Evolutionary conservation across 371 early-diverging fungal genomes (phyloP).

Genomic region (Apophysomyces variabilis): DNA sequence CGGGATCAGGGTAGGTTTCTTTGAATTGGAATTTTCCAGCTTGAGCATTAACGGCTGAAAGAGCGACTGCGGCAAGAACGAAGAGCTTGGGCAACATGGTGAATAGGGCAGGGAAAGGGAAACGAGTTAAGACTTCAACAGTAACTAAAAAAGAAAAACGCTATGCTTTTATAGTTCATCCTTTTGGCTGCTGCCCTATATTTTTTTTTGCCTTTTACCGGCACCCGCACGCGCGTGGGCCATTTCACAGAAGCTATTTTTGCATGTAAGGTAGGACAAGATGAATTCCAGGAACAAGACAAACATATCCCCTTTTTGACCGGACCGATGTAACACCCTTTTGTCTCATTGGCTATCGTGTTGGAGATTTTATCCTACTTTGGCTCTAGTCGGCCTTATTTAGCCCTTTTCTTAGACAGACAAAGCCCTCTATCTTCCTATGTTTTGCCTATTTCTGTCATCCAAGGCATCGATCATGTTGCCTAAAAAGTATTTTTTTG

Average conservation of each 20-base stretch:
- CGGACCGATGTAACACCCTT: slow-evolving; percentile 24
- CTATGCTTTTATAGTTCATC: slow-evolving; percentile 4
- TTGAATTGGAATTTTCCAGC: slow-evolving; percentile 36
- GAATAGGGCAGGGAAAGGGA: neutral
- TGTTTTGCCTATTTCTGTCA: slow-evolving; percentile 6
- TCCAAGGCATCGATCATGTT: neutral
- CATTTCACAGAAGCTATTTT: slow-evolving; percentile 19
- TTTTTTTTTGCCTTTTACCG: slow-evolving; percentile 14
- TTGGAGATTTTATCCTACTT: slow-evolving; percentile 4
- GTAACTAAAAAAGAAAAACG: slow-evolving; percentile 11
- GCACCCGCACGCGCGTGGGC: slow-evolving; percentile 11
- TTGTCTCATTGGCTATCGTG: neutral
- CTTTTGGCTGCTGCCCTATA: neutral
- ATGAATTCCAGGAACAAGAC: slow-evolving; percentile 29
- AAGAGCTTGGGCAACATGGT: slow-evolving; percentile 20
- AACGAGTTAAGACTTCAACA: slow-evolving; percentile 2
- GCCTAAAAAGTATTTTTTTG: slow-evolving; percentile 6
- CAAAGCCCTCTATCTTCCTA: neutral
- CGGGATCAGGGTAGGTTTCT: slow-evolving; percentile 41
- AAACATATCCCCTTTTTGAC: slow-evolving; percentile 15
- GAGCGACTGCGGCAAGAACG: slow-evolving; percentile 17
- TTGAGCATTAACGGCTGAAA: slow-evolving; percentile 23
- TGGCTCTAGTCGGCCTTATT: slow-evolving; percentile 1
- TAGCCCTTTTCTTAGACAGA: neutral
- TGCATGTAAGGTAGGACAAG: slow-evolving; percentile 18